These are phyloP conservation scores for Tilletia caries DNA, from an alignment of 1,284 basidiomycete genomes.

Conservation along the genomic window DNA sequence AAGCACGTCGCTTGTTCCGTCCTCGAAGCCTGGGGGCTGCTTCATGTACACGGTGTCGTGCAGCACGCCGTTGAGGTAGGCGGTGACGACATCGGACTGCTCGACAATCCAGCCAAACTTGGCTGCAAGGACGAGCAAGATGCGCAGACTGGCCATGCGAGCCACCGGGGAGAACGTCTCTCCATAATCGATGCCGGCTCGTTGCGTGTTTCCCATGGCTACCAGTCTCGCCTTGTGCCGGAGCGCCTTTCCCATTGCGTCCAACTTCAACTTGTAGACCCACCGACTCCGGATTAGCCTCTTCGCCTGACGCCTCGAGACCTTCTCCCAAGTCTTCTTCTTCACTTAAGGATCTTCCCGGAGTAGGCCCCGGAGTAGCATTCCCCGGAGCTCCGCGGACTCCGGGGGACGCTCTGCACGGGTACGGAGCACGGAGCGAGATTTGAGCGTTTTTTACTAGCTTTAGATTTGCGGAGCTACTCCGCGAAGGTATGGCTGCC, in stretches of 20 bases:
- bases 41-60: not conserved
- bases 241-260: not conserved
- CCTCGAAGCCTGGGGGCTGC: not conserved
- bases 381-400: no score
- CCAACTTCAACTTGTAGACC: conserved; percentile 5
- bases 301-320: not conserved
- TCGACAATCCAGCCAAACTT: not conserved
- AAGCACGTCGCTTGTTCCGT: not conserved
- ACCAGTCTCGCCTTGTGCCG: not conserved
- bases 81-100: not conserved
- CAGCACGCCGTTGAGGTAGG: not conserved
- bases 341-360: no score
- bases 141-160: not conserved
- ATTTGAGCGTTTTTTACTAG: no score
- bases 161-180: not conserved
- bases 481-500: no score
- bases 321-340: not conserved
- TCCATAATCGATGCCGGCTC: not conserved
- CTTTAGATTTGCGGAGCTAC: no score
- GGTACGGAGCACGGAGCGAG: no score
- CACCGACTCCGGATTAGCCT: not conserved
- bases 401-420: no score
- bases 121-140: not conserved
- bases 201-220: not conserved
- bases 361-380: no score